Conservation (phyloP, 495 filamentous ascomycete species). For the Pseudotulostoma volvatum region DNA sequence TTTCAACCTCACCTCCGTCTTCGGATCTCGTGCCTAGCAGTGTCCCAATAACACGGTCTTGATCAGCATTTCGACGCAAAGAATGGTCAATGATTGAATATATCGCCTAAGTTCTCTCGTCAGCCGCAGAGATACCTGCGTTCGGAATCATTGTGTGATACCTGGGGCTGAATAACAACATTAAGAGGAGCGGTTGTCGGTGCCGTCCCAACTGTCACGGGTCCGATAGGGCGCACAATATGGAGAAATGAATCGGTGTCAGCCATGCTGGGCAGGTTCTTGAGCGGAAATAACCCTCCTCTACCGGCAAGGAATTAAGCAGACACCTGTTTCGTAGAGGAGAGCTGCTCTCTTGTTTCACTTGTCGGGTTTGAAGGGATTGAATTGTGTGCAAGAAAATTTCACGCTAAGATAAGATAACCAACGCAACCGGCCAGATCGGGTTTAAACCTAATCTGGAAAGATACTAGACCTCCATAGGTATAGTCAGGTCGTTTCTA, state of each 20-base stretch:
- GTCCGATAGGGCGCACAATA: slow-evolving; percentile 79
- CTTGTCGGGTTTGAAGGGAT: slow-evolving; percentile 12
- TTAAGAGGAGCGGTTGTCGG: slow-evolving; percentile 75
- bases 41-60: slow-evolving; percentile 90
- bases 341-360: slow-evolving; percentile 4
- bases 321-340: slow-evolving; percentile 7
- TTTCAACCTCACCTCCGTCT: slow-evolving; percentile 90
- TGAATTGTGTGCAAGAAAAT: slow-evolving; percentile 35
- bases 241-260: slow-evolving; percentile 78
- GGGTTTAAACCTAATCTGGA: no score
- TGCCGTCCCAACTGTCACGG: slow-evolving; percentile 57
- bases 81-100: slow-evolving; percentile 98
- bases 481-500: no score
- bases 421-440: slow-evolving; percentile 5
- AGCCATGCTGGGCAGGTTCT: slow-evolving; percentile 48
- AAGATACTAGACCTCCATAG: no score
- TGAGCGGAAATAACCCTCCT: no score
- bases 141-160: slow-evolving; percentile 22
- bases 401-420: slow-evolving; percentile 43
- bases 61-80: slow-evolving; percentile 70
- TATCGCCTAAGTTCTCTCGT: slow-evolving; percentile 44
- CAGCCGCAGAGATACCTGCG: background rate
- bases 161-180: slow-evolving; percentile 90
- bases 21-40: slow-evolving; percentile 82
- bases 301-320: slow-evolving; percentile 2